These are phyloP conservation scores for Fraxinus dipetala DNA, from an alignment of 305 asterid species.

Conservation along the genomic window DNA sequence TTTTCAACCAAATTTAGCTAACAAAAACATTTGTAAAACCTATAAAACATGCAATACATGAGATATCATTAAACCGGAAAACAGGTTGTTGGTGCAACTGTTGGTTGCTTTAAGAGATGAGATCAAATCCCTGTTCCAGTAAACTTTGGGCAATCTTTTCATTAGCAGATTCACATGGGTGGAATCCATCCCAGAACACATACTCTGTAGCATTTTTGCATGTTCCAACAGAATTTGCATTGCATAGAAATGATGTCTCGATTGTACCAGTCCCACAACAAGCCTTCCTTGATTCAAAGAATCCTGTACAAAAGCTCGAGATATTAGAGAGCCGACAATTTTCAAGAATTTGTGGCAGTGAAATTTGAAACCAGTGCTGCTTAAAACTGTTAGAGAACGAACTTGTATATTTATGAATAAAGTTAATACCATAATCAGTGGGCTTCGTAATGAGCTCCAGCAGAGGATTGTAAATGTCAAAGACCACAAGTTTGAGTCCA, in stretches of 20 bases:
- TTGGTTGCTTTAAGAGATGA: conserved; percentile 43
- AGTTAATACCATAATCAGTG: conserved; percentile 43
- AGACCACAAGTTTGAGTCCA: conserved; percentile 73
- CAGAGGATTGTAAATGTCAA: conserved; percentile 72
- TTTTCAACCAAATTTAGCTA: neutral
- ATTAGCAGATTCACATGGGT: conserved; percentile 70
- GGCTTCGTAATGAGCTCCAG: conserved; percentile 56
- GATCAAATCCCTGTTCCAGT: conserved; percentile 61
- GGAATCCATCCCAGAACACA: conserved; percentile 81
- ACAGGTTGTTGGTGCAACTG: neutral
- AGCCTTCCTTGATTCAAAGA: conserved; percentile 67
- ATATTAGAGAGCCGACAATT: neutral
- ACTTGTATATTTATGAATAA: neutral
- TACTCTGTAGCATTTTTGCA: conserved; percentile 69
- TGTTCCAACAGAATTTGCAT: conserved; percentile 62
- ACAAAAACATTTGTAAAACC: conserved; percentile 4
- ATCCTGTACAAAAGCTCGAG: conserved; percentile 37
- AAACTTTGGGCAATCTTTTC: conserved; percentile 60
- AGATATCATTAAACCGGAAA: conserved; percentile 16
- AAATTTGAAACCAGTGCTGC: neutral
- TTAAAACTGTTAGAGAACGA: neutral
- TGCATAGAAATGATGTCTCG: conserved; percentile 71
- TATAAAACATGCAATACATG: conserved; percentile 10
- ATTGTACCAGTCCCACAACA: conserved; percentile 83
- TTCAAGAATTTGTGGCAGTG: neutral